Conservation (phyloP, 2,329 filamentous ascomycete species). For the Neophaeococcomyces mojaviensis region DNA sequence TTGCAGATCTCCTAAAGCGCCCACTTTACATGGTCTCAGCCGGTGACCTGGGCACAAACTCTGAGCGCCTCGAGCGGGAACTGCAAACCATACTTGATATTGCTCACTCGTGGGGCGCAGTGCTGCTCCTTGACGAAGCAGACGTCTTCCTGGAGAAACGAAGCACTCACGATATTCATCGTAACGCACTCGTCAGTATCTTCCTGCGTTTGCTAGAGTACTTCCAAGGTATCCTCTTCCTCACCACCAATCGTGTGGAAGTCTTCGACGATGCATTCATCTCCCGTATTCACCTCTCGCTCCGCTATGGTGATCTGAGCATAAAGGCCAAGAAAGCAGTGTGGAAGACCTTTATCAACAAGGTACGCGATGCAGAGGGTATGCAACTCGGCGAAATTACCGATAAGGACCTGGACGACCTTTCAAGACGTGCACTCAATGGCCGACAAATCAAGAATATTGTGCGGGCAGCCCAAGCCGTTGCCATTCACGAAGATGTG, state of each 20-base stretch:
- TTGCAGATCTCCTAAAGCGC: constrained; percentile 72
- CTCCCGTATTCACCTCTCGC: constrained; percentile 66
- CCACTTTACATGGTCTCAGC: constrained; percentile 78
- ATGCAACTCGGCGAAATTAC: constrained; percentile 53
- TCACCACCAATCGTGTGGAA: constrained; percentile 80
- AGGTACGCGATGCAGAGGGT: constrained; percentile 59
- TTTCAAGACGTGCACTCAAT: constrained; percentile 63
- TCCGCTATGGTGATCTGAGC: constrained; percentile 70
- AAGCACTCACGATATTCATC: constrained; percentile 73
- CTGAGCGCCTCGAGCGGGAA: constrained; percentile 63
- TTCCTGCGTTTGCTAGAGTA: constrained; percentile 84
- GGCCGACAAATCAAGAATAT: constrained; percentile 81
- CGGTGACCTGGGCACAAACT: constrained; percentile 74
- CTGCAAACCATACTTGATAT: constrained; percentile 80
- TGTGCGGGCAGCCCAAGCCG: constrained; percentile 71
- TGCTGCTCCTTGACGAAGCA: constrained; percentile 77
- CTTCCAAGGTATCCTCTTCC: constrained; percentile 82
- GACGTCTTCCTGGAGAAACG: constrained; percentile 79
- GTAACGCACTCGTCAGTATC: constrained; percentile 78
- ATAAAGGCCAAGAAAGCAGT: constrained; percentile 66
- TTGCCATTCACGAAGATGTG: constrained; percentile 68
- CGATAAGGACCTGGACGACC: constrained; percentile 58
- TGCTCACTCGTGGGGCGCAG: constrained; percentile 77
- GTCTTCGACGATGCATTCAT: constrained; percentile 90
- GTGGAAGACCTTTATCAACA: constrained; percentile 76